Conservation (phyloP, 257 asterid species). For the Verbena officinalis region DNA sequence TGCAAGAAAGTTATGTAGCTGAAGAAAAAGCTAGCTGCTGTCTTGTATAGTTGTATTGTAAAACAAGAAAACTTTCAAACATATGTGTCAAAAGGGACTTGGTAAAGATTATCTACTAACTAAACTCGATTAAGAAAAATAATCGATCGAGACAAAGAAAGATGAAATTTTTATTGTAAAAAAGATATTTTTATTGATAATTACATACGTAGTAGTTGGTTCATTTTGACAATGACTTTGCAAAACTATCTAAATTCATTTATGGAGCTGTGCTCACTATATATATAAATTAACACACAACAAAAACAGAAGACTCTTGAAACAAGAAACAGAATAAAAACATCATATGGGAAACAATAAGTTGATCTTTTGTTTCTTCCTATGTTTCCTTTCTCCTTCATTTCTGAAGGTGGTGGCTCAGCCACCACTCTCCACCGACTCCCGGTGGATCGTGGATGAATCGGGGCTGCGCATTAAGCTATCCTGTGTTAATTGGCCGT, state of each 20-base stretch:
- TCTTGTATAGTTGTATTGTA: too few species aligned
- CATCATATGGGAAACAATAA: conserved; percentile 22
- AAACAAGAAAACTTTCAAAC: too few species aligned
- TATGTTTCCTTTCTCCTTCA: conserved; percentile 16
- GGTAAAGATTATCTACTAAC: not conserved
- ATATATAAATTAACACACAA: conserved; percentile 17
- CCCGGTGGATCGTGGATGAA: conserved; percentile 83
- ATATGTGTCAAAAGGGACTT: too few species aligned
- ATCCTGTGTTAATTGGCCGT: conserved; percentile 88
- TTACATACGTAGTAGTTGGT: too few species aligned
- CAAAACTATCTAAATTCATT: conserved; percentile 1
- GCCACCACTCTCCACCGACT: conserved; percentile 70
- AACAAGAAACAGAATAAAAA: not conserved
- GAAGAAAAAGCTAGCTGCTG: not conserved
- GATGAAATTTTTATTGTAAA: not conserved
- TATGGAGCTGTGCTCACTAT: not conserved
- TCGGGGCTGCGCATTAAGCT: conserved; percentile 78
- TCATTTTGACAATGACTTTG: conserved; percentile 21
- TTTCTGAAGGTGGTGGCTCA: conserved; percentile 35
- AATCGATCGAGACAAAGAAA: not conserved
- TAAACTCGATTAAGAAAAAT: not conserved
- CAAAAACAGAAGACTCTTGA: conserved; percentile 7
- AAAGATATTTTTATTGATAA: not conserved
- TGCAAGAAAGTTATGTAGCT: not conserved
- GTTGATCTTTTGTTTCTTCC: conserved; percentile 14